phyloP scores from a whole-genome alignment of 2,329 filamentous ascomycete genomes.

The Apiospora aurea region DNA sequence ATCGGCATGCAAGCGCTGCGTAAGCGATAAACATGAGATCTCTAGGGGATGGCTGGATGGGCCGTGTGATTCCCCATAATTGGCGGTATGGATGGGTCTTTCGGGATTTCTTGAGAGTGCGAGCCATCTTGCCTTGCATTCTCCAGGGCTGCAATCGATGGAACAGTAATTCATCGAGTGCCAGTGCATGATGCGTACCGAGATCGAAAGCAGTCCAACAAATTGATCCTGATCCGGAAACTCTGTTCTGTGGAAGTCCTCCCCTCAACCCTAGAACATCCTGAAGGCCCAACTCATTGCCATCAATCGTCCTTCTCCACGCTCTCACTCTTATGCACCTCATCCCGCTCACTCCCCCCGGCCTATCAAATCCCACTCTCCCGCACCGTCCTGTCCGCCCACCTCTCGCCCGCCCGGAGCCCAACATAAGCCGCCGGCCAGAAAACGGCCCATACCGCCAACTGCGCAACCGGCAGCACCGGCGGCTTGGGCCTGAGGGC shows the following conservation, averaged over 20 bases:
- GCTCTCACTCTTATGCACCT: not conserved
- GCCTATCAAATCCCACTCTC: constrained; percentile 25
- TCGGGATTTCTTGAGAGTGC: not conserved
- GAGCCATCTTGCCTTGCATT: not conserved
- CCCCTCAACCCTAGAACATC: not conserved
- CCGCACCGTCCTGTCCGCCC: constrained; percentile 25
- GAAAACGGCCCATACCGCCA: constrained; percentile 29
- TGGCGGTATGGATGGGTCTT: not conserved
- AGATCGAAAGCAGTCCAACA: not conserved
- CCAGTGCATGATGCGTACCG: not conserved
- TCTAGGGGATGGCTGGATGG: not conserved
- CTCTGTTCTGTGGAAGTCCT: not conserved
- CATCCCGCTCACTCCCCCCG: not conserved
- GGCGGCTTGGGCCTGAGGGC: not conserved
- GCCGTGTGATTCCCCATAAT: not conserved
- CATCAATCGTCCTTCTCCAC: not conserved
- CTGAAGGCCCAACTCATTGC: not conserved
- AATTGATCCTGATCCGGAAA: not conserved
- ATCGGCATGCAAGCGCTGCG: not conserved
- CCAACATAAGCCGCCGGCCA: constrained; percentile 26
- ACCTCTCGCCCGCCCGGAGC: constrained; percentile 25
- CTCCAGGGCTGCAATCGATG: not conserved
- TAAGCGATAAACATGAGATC: constrained; percentile 13
- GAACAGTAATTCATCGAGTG: not conserved
- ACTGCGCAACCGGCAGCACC: constrained; percentile 19